Base-by-base conservation (phyloP, 75 land plant genomes). In the Larix kaempferi region DNA sequence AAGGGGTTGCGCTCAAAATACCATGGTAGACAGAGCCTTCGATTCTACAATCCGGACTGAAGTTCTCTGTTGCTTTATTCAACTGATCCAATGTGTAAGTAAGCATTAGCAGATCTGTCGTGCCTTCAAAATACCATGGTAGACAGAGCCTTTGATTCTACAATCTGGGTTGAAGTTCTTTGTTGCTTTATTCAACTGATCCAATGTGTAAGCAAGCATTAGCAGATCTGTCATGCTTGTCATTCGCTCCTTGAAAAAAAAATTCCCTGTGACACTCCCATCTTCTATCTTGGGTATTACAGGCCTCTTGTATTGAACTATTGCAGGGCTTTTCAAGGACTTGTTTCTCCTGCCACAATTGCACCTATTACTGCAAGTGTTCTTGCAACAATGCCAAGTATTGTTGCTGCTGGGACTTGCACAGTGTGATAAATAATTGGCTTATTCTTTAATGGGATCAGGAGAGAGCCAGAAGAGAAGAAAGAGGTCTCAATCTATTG, bases 1-100 rank as follows among this genome's bases (percentile, higher is more conserved):
- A 79, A 13, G 73, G 44, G 29, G 75, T 56, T 19, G 83, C 91
- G 17, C 76, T 60, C 56, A 90, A 67, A 16, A 16, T 71, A 41
- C 89, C 97, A 29, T 78, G 74, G 87, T 90, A 94, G 6, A 92
- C 89, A 29, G 92, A 85, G 8, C 91, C 85, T 75, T 86, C 88
- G 61, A 94, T 82, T 56, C 74, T 60, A 54, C 49, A 77, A 4
- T 59, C 75, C 12, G 82, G 69, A 61, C 87, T 86, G 84, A 93
- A 91, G 78, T 88, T 79, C 16, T 84, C 77, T n/a, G 96, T 93
- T 13, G 94, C 90, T 21, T 76, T 75, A 59, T 81, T 61, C 8
- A 93, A 80, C 74, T 93, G 94, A 41, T 89, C 61, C 57, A 80
- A 85, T 6, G 60, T 85, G 77, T 82, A 91, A 23, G 57, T 41